phyloP scores from a whole-genome alignment of 208 protist genomes.

The Polymyxa betae region DNA sequence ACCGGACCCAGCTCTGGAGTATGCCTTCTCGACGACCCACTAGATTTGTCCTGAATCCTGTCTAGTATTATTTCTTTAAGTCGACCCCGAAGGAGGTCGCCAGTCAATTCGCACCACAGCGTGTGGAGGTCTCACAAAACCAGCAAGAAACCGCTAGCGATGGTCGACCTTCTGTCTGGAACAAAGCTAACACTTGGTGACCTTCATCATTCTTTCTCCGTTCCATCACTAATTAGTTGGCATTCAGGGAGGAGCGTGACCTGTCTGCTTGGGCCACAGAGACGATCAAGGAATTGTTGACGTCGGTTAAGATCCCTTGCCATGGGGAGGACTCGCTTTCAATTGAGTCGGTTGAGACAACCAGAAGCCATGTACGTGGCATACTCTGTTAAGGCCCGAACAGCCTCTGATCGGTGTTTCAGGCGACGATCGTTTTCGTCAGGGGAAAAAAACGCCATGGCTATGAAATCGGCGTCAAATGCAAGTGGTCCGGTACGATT shows the following conservation, averaged over 20 bases:
- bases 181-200: slow-evolving; percentile 10
- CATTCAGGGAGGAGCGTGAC: slow-evolving; percentile 15
- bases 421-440: slow-evolving; percentile 45
- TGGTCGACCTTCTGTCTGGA: slow-evolving; percentile 18
- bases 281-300: neutral
- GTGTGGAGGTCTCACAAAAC: neutral
- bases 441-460: slow-evolving; percentile 37
- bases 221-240: neutral
- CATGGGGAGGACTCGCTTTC: neutral
- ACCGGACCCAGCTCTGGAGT: too few species aligned
- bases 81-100: neutral
- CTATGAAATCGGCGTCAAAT: neutral
- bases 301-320: neutral
- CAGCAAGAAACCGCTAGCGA: neutral
- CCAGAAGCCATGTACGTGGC: neutral
- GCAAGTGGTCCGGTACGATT: slow-evolving; percentile 8
- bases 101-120: neutral
- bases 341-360: slow-evolving; percentile 1
- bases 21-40: too few species aligned
- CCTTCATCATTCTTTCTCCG: neutral
- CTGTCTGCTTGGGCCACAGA: neutral
- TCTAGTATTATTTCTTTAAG: slow-evolving; percentile 48
- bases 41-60: too few species aligned
- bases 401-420: neutral
- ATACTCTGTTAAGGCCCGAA: neutral